Percentiles rank a stretch among this genome's conserved stretches.
These are phyloP conservation scores for Mortierella sp. DNA, from an alignment of 371 early-diverging fungal genomes.

Conservation along the genomic window DNA sequence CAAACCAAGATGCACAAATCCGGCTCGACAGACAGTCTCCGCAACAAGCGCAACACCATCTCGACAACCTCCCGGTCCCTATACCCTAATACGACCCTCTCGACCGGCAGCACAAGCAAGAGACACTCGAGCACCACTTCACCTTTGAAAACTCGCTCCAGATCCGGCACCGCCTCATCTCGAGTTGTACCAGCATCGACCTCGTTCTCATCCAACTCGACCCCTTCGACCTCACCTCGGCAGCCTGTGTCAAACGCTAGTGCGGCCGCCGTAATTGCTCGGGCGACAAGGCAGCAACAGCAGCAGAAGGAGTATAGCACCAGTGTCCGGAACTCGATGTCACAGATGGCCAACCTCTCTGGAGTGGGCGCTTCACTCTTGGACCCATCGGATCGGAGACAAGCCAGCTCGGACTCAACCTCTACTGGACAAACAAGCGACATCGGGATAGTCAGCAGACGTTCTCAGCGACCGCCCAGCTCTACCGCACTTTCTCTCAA, in stretches of 20 bases:
- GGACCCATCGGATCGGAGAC: conserved; percentile 11
- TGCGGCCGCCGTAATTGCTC: conserved; percentile 7
- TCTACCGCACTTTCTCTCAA: conserved; percentile 14
- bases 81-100: conserved; percentile 38
- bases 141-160: conserved; percentile 22
- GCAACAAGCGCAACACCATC: conserved; percentile 47
- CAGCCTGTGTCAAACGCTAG: conserved; percentile 9
- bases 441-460: background rate
- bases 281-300: conserved; percentile 22
- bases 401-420: background rate
- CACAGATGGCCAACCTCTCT: conserved; percentile 22
- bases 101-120: conserved; percentile 15
- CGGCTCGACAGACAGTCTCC: conserved; percentile 34
- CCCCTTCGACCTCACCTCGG: conserved; percentile 42
- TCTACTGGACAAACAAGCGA: background rate
- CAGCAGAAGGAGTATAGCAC: conserved; percentile 44
- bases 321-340: conserved; percentile 25
- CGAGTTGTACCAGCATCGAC: conserved; percentile 15
- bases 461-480: conserved; percentile 19
- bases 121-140: conserved; percentile 37
- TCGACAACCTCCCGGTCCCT: conserved; percentile 29
- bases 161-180: conserved; percentile 23
- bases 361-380: background rate
- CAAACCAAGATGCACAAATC: conserved; percentile 23
- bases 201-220: conserved; percentile 41